A percentile compares a stretch with the other conserved stretches of the same genome.
phyloP scores from a whole-genome alignment of 2,329 filamentous ascomycete genomes.

The Botrytis byssoidea region DNA sequence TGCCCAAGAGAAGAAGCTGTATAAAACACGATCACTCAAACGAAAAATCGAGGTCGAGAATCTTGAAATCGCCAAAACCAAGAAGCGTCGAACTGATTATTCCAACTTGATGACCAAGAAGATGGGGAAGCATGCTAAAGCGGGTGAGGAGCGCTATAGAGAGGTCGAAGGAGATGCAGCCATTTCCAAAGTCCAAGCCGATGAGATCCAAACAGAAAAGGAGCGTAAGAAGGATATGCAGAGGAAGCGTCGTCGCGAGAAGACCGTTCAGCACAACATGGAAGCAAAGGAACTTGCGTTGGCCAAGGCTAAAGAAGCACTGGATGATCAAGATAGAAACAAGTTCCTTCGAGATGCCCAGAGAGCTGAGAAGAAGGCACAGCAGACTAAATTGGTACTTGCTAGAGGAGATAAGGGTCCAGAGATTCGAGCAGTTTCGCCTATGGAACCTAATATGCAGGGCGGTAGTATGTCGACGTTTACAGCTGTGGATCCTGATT shows the following conservation, averaged over 20 bases:
- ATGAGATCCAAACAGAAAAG: conserved; percentile 90
- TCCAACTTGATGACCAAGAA: conserved; percentile 57
- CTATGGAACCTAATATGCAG: conserved; percentile 76
- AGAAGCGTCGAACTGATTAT: conserved; percentile 60
- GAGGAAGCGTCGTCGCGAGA: conserved; percentile 90
- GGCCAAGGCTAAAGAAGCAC: conserved; percentile 71
- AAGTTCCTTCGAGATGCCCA: conserved; percentile 83
- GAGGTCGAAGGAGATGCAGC: conserved; percentile 77
- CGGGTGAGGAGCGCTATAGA: conserved; percentile 74
- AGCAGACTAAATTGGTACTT: conserved; percentile 82
- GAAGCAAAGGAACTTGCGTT: conserved; percentile 85
- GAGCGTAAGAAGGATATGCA: conserved; percentile 99
- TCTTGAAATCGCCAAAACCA: conserved; percentile 62
- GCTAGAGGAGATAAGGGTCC: conserved; percentile 83
- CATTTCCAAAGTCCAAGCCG: conserved; percentile 80
- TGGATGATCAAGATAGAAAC: conserved; percentile 78
- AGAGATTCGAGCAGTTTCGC: conserved; percentile 62
- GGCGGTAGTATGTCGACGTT: conserved; percentile 85
- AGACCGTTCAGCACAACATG: conserved; percentile 90
- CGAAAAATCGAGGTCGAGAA: conserved; percentile 65
- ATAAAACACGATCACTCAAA: conserved; percentile 60
- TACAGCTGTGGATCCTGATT: conserved; percentile 51
- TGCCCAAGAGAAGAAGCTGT: conserved; percentile 50
- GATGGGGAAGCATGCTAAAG: conserved; percentile 65
- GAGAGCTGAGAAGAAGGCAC: conserved; percentile 87